Evolutionary conservation across 225 moss, liverwort and hornwort genomes (phyloP), one percentile per base, ranked within the genome.

Genomic region (Climacium dendroides): DNA sequence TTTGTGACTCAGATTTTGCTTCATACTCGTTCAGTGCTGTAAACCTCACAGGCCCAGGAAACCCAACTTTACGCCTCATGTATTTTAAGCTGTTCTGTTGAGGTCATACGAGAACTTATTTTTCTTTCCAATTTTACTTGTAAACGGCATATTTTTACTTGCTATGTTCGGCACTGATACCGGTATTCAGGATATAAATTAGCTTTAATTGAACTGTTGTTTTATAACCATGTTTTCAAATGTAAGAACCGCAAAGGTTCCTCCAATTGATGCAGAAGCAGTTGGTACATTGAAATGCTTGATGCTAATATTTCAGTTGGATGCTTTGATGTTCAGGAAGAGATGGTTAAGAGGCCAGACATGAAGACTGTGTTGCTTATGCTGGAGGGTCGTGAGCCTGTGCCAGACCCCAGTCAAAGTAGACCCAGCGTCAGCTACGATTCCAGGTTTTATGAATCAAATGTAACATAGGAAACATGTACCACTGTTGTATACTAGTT

Each of bases 361-460:
- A 90, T 92, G 85, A 82, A 80, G 61, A 87, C 34, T 63, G 92
- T 92, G 82, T 25, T 91, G 87, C 83, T 61, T 13, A 91, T 91
- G 92, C 58, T 92, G 74, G 92, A 92, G 80, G 83, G 59, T 52
- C 67, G 39, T 32, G 50, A 30, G 72, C 82, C 79, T 9, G 87
- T 87, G 62, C 90, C 85, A 18, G 43, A 19, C 71, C 90, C 84
- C 23, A 62, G 55, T 48, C 64, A 37, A 64, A 11, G 43, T 29
- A 64, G 23, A 59, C 77, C 52, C 25, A 59, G 43, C 17, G 15
- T 77, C 12, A 32, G 62, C 82, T 70, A 77, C 4, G 85, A 82
- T 39, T 50, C 63, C 64, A 82, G 61, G 50, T 26, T 34, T 24
- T 82, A 30, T 2, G 78, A 45, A 64, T 14, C 17, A 10, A 17